Conservation (phyloP, 495 filamentous ascomycete species). For the Daldinia caldariorum region DNA sequence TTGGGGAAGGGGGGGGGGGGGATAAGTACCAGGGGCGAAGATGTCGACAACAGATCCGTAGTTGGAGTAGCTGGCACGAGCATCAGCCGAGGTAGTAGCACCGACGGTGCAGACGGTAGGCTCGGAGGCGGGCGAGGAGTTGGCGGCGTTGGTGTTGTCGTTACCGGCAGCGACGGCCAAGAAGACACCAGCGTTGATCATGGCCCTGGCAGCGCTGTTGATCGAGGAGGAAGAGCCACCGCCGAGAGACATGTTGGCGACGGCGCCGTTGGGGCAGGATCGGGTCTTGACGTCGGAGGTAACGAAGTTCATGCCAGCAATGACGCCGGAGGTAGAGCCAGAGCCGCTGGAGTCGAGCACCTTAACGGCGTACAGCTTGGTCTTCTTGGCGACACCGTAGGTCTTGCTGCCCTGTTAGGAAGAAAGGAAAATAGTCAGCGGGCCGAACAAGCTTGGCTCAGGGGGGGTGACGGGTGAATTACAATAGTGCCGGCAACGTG, state of each 20-base stretch:
- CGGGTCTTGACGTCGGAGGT: slow-evolving; percentile 50
- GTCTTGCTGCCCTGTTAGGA: slow-evolving; percentile 52
- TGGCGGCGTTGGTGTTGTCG: slow-evolving; percentile 56
- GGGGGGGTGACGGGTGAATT: not conserved
- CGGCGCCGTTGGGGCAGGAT: slow-evolving; percentile 55
- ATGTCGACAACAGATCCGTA: slow-evolving; percentile 69
- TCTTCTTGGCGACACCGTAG: slow-evolving; percentile 61
- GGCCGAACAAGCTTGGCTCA: slow-evolving; percentile 7
- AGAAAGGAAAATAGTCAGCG: slow-evolving; percentile 15
- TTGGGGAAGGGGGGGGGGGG: too few relatives aligned
- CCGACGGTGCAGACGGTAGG: slow-evolving; percentile 69
- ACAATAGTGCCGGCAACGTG: slow-evolving; percentile 61
- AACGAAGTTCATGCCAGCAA: slow-evolving; percentile 62
- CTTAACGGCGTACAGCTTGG: slow-evolving; percentile 60
- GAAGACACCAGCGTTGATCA: slow-evolving; percentile 62
- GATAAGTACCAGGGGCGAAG: slow-evolving; percentile 61
- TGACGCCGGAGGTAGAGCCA: slow-evolving; percentile 59
- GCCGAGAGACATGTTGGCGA: slow-evolving; percentile 66
- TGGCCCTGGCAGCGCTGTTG: slow-evolving; percentile 62
- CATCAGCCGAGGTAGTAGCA: slow-evolving; percentile 59
- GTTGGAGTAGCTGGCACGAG: slow-evolving; percentile 69
- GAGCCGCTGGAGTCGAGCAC: slow-evolving; percentile 60
- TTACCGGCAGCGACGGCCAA: slow-evolving; percentile 68
- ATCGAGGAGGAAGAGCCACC: slow-evolving; percentile 63
- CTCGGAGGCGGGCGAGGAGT: slow-evolving; percentile 66